Evolutionary conservation across 306 rosid genomes (phyloP).

Genomic region (Styphnolobium japonicum): DNA sequence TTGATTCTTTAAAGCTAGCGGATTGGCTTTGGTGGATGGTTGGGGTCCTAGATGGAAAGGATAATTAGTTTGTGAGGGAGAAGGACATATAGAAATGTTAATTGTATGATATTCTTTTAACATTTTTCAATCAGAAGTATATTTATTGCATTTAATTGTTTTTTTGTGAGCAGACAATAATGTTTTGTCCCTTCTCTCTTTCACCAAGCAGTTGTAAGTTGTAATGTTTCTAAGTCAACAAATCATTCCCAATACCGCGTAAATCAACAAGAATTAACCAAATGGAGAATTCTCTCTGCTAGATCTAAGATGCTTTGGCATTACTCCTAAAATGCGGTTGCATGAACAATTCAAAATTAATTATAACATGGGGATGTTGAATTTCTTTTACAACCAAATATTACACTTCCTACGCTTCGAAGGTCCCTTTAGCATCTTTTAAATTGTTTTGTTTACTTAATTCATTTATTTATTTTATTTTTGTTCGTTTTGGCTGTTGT

Average conservation of each 20-base stretch:
- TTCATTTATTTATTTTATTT: no score
- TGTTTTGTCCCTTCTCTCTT: background rate
- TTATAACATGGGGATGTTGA: background rate
- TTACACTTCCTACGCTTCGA: background rate
- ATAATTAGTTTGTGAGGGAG: background rate
- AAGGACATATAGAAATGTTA: conserved; percentile 27
- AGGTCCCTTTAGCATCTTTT: background rate
- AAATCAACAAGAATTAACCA: background rate
- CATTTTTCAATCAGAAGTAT: conserved; percentile 10
- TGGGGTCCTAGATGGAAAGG: conserved; percentile 25
- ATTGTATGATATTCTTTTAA: conserved; percentile 46
- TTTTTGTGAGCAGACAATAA: background rate
- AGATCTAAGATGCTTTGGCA: background rate
- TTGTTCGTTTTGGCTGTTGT: background rate
- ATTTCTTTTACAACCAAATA: no score
- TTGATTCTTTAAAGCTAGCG: conserved; percentile 30
- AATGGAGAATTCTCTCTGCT: background rate
- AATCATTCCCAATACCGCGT: conserved; percentile 13
- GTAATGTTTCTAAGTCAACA: background rate
- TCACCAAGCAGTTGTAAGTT: background rate
- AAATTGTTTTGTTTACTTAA: background rate
- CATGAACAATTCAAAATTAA: background rate
- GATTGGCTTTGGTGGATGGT: conserved; percentile 29
- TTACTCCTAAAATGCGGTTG: background rate
- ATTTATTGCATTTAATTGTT: conserved; percentile 27